Conservation (phyloP, 129 eudicot genomes). For the Artemisia tridentata region DNA sequence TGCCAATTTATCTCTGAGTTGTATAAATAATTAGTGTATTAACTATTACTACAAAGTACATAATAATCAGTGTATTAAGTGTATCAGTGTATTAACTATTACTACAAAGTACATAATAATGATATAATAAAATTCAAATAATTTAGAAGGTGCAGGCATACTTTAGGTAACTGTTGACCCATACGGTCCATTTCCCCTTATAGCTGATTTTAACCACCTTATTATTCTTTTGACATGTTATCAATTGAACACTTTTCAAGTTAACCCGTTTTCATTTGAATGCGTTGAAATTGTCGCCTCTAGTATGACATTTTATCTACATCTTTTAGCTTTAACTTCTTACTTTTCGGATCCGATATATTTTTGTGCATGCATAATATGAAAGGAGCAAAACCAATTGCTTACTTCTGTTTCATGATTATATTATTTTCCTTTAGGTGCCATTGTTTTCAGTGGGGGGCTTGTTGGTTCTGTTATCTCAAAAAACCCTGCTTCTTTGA, state of each 20-base stretch:
- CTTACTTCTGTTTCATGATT: not conserved
- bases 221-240: not conserved
- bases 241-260: not conserved
- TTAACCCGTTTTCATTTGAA: not conserved
- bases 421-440: conserved; percentile 12
- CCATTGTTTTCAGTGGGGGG: conserved; percentile 24
- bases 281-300: not conserved
- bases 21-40: too few relatives aligned
- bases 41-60: too few relatives aligned
- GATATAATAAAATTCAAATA: too few relatives aligned
- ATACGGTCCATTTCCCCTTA: not conserved
- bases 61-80: too few relatives aligned
- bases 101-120: too few relatives aligned
- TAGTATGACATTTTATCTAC: not conserved
- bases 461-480: conserved; percentile 38
- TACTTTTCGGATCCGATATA: not conserved
- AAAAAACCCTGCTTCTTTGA: conserved; percentile 48
- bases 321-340: not conserved
- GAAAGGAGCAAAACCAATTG: not conserved
- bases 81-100: too few relatives aligned
- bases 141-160: too few relatives aligned
- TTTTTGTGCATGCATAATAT: not conserved
- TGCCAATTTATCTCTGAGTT: too few relatives aligned
- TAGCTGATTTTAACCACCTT: not conserved
- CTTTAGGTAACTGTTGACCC: not conserved